Conservation (phyloP, 176 grass and related monocot genomes). For the Zizania latifolia region DNA sequence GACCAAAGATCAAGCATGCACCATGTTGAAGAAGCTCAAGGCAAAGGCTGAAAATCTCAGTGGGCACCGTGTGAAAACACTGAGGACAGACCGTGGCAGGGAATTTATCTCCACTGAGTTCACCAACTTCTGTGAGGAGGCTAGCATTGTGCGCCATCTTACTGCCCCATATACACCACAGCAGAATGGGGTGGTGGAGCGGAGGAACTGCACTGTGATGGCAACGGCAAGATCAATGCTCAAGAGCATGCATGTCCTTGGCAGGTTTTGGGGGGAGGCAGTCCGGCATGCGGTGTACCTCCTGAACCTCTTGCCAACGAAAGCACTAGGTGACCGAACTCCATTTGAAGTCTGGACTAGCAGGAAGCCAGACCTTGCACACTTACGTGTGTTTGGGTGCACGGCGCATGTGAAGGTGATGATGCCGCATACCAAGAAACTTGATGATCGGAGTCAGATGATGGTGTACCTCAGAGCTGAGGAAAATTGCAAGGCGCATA, state of each 20-base stretch:
- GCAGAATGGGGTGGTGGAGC: neutral
- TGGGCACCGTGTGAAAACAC: too few relatives aligned
- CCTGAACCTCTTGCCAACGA: neutral
- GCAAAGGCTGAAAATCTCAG: too few relatives aligned
- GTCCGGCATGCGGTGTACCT: neutral
- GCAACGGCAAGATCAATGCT: neutral
- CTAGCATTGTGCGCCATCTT: too few relatives aligned
- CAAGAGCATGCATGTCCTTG: neutral
- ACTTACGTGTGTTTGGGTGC: neutral
- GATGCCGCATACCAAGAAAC: fast-evolving
- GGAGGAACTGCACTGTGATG: neutral
- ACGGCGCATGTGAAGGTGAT: neutral
- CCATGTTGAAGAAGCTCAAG: neutral
- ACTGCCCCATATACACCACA: too few relatives aligned
- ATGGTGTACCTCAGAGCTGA: neutral
- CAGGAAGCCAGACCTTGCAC: neutral
- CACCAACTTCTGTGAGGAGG: too few relatives aligned
- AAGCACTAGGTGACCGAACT: fast-evolving
- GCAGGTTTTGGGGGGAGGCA: neutral
- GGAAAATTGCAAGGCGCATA: neutral
- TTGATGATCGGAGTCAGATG: neutral
- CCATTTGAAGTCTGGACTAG: neutral
- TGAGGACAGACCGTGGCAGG: too few relatives aligned
- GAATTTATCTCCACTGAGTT: too few relatives aligned
- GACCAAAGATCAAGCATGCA: neutral